Conservation (phyloP, 805 yeast species). For the Cephaloascus albidus region DNA sequence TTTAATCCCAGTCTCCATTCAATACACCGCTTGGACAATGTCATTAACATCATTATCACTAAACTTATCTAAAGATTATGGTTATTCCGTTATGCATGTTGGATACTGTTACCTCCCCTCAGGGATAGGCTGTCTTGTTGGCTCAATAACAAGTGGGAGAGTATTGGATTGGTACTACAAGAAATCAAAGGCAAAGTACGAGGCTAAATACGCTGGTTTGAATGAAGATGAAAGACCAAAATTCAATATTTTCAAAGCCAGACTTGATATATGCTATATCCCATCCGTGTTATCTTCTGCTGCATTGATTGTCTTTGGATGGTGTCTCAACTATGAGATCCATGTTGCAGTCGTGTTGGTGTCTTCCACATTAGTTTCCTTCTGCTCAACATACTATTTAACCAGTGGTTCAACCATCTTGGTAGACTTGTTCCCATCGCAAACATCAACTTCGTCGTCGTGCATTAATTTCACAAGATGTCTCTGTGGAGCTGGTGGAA, state of each 20-base stretch:
- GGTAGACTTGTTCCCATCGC: constrained; percentile 68
- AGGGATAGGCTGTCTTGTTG: constrained; percentile 56
- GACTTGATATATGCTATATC: constrained; percentile 36
- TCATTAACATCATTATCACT: constrained; percentile 58
- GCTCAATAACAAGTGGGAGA: constrained; percentile 52
- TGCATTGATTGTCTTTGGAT: constrained; percentile 51
- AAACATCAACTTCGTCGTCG: constrained; percentile 68
- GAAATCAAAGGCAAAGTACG: constrained; percentile 12
- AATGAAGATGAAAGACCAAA: constrained; percentile 18
- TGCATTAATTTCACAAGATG: constrained; percentile 68
- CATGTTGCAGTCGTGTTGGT: constrained; percentile 49
- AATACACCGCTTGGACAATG: constrained; percentile 65
- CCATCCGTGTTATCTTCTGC: constrained; percentile 32
- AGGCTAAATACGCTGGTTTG: constrained; percentile 3
- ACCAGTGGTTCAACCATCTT: constrained; percentile 55
- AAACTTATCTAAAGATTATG: constrained; percentile 37
- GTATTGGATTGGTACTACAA: constrained; percentile 43
- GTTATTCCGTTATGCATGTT: constrained; percentile 42
- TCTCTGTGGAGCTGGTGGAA: constrained; percentile 57
- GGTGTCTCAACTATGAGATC: constrained; percentile 50
- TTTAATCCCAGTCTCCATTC: constrained; percentile 49
- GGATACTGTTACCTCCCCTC: constrained; percentile 71
- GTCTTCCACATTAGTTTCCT: constrained; percentile 46
- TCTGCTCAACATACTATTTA: constrained; percentile 48
- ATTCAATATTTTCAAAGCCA: constrained; percentile 46